Base-by-base conservation (phyloP, 176 grass and related monocot species). In the Zea luxurians region DNA sequence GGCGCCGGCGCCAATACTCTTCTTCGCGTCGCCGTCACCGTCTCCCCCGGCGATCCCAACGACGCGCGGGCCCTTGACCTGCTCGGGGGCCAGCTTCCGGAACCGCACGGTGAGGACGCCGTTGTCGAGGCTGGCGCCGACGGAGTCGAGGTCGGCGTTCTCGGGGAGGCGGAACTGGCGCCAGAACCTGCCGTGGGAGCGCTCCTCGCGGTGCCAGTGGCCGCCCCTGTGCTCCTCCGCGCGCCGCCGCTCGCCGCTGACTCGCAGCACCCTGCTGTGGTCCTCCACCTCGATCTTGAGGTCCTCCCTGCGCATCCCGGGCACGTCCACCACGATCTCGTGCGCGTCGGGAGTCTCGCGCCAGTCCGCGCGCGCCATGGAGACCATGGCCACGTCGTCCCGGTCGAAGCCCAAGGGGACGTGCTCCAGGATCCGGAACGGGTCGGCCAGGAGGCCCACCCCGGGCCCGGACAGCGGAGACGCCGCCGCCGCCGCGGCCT, bases 361-460 rank as follows among this genome's bases (percentile, higher is more conserved):
- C 91, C 89, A 93, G 76, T 97, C 91, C 49, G 91, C 94, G 45
- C 86, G 78, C 6, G 89, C 89, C 75, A 85, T 80, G 8, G 86
- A 71, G 0, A 90, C 45, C 76, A 86, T 83, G 6, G 84, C 84
- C 68, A 82, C 62, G 73, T 89, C 89, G 50, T 88, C 86, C 13
- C 86, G 86, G 82, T 90, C 94, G 47, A 97, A 78, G 2, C 82
- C 86, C 64, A 97, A 82, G 0, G 91, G 91, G 0, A 88, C 46
- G 17, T 93, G 91, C 84, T 97, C 94, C 74, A 93, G 89, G 75
- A 97, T 93, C 75, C 86, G 85, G 72, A 97, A 91, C 64, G 89
- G 94, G 73, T 97, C 93, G 0, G 85, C 77, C 0, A 86, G 52
- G 12, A 87, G 67, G 11, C 49, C 70, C 37, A 84, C 17, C 3